Evolutionary conservation across 108 stramenopile species (phyloP).

Genomic region (Pseudonitzschia pungens): DNA sequence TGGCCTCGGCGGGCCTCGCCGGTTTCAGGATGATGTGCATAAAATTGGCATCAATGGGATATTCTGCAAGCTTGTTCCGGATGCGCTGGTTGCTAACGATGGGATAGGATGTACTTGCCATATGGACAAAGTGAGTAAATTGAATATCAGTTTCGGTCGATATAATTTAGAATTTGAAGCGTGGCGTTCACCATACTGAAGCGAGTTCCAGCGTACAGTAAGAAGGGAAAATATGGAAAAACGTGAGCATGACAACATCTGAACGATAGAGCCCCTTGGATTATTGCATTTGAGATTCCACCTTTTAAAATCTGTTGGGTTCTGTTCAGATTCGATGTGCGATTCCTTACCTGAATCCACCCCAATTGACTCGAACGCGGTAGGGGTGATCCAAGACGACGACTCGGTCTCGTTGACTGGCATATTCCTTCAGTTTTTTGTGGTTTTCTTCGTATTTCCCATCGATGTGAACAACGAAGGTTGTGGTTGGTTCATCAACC

Average conservation of each 20-base stretch:
- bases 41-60: constrained; percentile 87
- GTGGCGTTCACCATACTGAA: constrained; percentile 89
- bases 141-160: constrained; percentile 42
- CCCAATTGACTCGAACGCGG: constrained; percentile 92
- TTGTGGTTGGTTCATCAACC: constrained; percentile 64
- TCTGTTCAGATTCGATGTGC: background rate
- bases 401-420: constrained; percentile 49
- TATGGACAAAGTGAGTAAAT: constrained; percentile 86
- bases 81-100: constrained; percentile 89
- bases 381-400: constrained; percentile 63
- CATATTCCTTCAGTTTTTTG: constrained; percentile 61
- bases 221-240: background rate
- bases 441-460: constrained; percentile 81
- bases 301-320: background rate
- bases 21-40: constrained; percentile 77
- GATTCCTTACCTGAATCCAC: constrained; percentile 60
- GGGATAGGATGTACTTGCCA: constrained; percentile 91
- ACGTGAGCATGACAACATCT: background rate
- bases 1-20: constrained; percentile 51
- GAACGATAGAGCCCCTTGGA: background rate
- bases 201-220: background rate
- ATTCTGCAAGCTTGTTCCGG: constrained; percentile 70
- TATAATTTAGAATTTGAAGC: constrained; percentile 70
- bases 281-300: background rate
- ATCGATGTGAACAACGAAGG: constrained; percentile 89